A percentile compares a stretch with the other conserved stretches of the same genome.
Evolutionary conservation across 2,329 filamentous ascomycete species (phyloP).

Genomic region (Colletotrichum sp.): DNA sequence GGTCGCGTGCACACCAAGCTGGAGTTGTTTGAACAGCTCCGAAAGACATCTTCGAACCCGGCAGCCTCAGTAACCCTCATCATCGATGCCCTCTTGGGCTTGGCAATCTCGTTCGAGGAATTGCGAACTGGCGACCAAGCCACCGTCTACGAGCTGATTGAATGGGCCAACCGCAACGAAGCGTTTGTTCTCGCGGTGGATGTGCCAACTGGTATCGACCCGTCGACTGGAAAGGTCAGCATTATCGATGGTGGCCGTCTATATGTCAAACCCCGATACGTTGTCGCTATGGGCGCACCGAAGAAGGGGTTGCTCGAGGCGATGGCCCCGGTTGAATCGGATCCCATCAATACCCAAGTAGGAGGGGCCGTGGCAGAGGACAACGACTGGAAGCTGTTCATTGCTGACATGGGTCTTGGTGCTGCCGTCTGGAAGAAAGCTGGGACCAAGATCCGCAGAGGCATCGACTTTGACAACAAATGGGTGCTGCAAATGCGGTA

Average conservation of each 20-base stretch:
- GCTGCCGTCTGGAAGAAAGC: slow-evolving; percentile 86
- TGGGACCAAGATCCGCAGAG: slow-evolving; percentile 79
- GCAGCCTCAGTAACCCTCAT: slow-evolving; percentile 73
- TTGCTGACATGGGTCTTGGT: slow-evolving; percentile 87
- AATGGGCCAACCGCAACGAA: slow-evolving; percentile 90
- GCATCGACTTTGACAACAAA: slow-evolving; percentile 85
- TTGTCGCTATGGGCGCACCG: slow-evolving; percentile 86
- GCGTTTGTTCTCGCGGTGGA: slow-evolving; percentile 87
- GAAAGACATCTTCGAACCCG: slow-evolving; percentile 42
- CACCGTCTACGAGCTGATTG: slow-evolving; percentile 86
- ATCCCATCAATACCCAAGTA: slow-evolving; percentile 1
- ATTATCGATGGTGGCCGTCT: slow-evolving; percentile 77
- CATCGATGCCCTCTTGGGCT: slow-evolving; percentile 86
- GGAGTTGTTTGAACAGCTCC: slow-evolving; percentile 66
- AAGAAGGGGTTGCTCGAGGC: slow-evolving; percentile 84
- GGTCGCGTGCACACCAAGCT: slow-evolving; percentile 71
- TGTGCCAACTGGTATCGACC: slow-evolving; percentile 87
- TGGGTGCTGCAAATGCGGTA: slow-evolving; percentile 81
- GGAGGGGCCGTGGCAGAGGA: slow-evolving; percentile 41
- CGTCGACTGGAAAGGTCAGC: slow-evolving; percentile 71
- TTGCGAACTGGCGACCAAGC: slow-evolving; percentile 82
- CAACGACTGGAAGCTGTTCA: slow-evolving; percentile 77
- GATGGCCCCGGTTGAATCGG: slow-evolving; percentile 61
- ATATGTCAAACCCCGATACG: slow-evolving; percentile 80
- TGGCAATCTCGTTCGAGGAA: slow-evolving; percentile 89